phyloP scores from a whole-genome alignment of 2,329 filamentous ascomycete species.

The Fusarium foetens region DNA sequence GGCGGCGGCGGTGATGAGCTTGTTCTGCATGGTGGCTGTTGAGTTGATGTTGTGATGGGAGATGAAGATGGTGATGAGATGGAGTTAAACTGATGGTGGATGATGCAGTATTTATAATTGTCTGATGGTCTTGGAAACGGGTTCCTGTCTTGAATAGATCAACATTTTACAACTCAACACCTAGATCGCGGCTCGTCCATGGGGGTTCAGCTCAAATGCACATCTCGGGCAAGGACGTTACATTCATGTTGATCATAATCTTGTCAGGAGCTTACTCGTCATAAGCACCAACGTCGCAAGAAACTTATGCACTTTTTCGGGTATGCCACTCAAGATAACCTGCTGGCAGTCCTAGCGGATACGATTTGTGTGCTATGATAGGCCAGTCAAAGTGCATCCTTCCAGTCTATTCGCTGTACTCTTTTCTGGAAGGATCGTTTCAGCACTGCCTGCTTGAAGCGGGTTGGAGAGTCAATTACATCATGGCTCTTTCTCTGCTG shows the following conservation, averaged over 20 bases:
- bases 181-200: neutral
- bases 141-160: neutral
- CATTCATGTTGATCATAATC: slow-evolving; percentile 7
- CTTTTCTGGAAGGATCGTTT: neutral
- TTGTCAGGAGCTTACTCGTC: neutral
- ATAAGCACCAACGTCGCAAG: neutral
- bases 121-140: neutral
- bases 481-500: neutral
- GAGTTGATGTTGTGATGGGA: neutral
- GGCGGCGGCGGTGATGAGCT: slow-evolving; percentile 19
- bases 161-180: neutral
- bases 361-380: neutral
- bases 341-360: neutral
- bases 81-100: neutral
- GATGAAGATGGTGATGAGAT: neutral
- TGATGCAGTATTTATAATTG: slow-evolving; percentile 1
- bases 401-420: neutral
- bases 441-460: neutral
- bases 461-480: slow-evolving; percentile 1
- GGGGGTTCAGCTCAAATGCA: neutral
- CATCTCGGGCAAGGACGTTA: neutral
- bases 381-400: slow-evolving; percentile 1
- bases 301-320: neutral
- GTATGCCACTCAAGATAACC: neutral
- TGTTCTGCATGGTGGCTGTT: slow-evolving; percentile 29